A percentile compares a stretch with the other conserved stretches of the same genome.
Evolutionary conservation across 2,329 filamentous ascomycete species (phyloP).

Genomic region (Cladophialophora yegresii): DNA sequence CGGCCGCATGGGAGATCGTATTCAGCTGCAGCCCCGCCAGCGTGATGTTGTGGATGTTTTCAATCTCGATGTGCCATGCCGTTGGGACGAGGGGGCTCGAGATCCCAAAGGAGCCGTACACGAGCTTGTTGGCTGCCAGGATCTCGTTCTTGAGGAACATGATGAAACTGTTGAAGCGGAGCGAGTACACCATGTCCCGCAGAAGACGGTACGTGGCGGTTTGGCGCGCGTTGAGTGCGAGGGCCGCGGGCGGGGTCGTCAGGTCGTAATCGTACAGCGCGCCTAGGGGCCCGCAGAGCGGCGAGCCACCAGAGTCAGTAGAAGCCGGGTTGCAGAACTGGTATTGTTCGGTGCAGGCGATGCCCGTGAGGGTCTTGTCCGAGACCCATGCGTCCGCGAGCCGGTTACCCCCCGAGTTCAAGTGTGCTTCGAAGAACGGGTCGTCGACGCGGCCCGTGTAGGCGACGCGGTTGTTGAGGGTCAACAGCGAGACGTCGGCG

Average conservation of each 20-base stretch:
- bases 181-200: slow-evolving; percentile 12
- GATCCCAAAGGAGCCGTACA: slow-evolving; percentile 19
- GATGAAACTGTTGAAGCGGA: slow-evolving; percentile 15
- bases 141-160: slow-evolving; percentile 18
- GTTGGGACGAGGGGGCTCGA: slow-evolving; percentile 10
- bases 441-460: slow-evolving; percentile 30
- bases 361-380: slow-evolving; percentile 8
- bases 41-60: slow-evolving; percentile 18
- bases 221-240: slow-evolving; percentile 7
- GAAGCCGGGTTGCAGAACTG: slow-evolving; percentile 33
- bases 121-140: slow-evolving; percentile 5
- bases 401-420: neutral
- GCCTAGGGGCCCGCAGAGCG: slow-evolving; percentile 26
- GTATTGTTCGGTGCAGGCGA: slow-evolving; percentile 34
- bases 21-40: slow-evolving; percentile 17
- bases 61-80: slow-evolving; percentile 12
- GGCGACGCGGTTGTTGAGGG: slow-evolving; percentile 24
- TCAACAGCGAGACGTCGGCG: slow-evolving; percentile 31
- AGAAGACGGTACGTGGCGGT: slow-evolving; percentile 5
- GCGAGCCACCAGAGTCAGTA: neutral
- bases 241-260: neutral
- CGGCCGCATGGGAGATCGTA: slow-evolving; percentile 8
- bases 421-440: slow-evolving; percentile 32
- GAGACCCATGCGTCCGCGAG: slow-evolving; percentile 15
- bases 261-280: neutral